Percentiles rank a stretch among this genome's conserved stretches.
Evolutionary conservation across 805 yeast species (phyloP).

Genomic region (Isabelozyma rhagii): DNA sequence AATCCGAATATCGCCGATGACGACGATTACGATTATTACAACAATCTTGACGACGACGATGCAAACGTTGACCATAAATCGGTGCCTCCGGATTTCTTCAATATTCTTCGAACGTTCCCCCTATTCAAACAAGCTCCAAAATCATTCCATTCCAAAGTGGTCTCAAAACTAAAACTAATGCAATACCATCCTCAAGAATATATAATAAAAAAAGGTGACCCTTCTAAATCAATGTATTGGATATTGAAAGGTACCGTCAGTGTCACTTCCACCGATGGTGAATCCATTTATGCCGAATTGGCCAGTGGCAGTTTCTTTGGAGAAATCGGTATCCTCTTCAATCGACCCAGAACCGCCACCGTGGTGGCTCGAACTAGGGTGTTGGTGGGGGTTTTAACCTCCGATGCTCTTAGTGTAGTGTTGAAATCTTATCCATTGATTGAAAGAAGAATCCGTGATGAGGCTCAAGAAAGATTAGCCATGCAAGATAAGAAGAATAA

Average conservation of each 20-base stretch:
- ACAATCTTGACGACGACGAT: slow-evolving; percentile 5
- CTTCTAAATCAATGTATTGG: slow-evolving; percentile 78
- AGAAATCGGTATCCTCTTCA: slow-evolving; percentile 73
- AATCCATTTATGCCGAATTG: slow-evolving; percentile 67
- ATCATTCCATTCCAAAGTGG: slow-evolving; percentile 58
- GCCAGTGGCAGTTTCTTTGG: slow-evolving; percentile 72
- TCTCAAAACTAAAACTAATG: slow-evolving; percentile 53
- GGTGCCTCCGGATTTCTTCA: slow-evolving; percentile 55
- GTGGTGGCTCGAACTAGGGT: slow-evolving; percentile 69
- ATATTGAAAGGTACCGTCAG: slow-evolving; percentile 70
- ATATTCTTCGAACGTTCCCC: slow-evolving; percentile 54
- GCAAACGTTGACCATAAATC: slow-evolving; percentile 9
- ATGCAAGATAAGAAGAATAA: slow-evolving; percentile 62
- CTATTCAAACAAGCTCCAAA: slow-evolving; percentile 66
- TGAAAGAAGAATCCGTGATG: slow-evolving; percentile 69
- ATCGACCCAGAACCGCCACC: slow-evolving; percentile 76
- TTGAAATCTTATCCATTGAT: slow-evolving; percentile 61
- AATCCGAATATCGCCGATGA: slow-evolving; percentile 1
- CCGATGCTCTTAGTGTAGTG: slow-evolving; percentile 57
- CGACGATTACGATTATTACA: slow-evolving; percentile 9
- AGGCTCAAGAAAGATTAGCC: slow-evolving; percentile 73
- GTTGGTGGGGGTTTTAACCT: slow-evolving; percentile 63
- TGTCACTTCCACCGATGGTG: slow-evolving; percentile 78
- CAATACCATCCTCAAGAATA: slow-evolving; percentile 67
- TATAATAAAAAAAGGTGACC: slow-evolving; percentile 69